Conservation (phyloP, 2,329 filamentous ascomycete genomes). For the Aspergillus thermomutatus region DNA sequence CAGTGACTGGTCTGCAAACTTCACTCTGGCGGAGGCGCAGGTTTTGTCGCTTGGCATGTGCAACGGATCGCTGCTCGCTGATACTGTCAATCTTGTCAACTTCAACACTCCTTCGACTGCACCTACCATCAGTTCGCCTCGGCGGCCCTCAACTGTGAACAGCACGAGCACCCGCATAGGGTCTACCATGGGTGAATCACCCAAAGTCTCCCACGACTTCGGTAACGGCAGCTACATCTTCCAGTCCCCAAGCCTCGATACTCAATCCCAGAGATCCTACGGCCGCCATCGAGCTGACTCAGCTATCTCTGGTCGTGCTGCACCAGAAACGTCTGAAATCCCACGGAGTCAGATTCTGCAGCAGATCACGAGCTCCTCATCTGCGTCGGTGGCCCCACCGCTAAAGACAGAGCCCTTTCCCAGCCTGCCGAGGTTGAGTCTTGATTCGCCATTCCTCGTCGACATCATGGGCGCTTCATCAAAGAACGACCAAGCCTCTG, state of each 20-base stretch:
- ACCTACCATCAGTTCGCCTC: slow-evolving; percentile 38
- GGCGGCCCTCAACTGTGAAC: slow-evolving; percentile 51
- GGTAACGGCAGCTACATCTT: slow-evolving; percentile 64
- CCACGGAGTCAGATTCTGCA: slow-evolving; percentile 50
- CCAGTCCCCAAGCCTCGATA: slow-evolving; percentile 52
- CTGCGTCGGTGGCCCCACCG: slow-evolving; percentile 13
- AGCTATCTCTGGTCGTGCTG: slow-evolving; percentile 46
- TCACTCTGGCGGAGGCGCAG: slow-evolving; percentile 69
- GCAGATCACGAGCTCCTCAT: slow-evolving; percentile 48
- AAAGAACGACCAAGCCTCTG: slow-evolving; percentile 18
- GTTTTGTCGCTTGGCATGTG: slow-evolving; percentile 70
- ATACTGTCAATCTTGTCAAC: slow-evolving; percentile 59
- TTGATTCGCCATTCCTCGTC: slow-evolving; percentile 45
- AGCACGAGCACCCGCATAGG: slow-evolving; percentile 54
- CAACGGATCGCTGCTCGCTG: slow-evolving; percentile 65
- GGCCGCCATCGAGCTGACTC: slow-evolving; percentile 56
- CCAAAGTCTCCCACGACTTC: slow-evolving; percentile 64
- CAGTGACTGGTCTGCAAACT: slow-evolving; percentile 74
- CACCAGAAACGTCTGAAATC: slow-evolving; percentile 55
- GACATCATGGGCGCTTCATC: slow-evolving; percentile 36
- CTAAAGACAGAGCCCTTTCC: slow-evolving; percentile 31
- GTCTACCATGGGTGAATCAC: slow-evolving; percentile 63
- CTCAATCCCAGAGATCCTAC: slow-evolving; percentile 23
- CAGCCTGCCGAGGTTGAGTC: slow-evolving; percentile 41
- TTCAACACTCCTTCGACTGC: slow-evolving; percentile 52